phyloP scores from a whole-genome alignment of 2,329 filamentous ascomycete species.

The Chaetomium sp. region DNA sequence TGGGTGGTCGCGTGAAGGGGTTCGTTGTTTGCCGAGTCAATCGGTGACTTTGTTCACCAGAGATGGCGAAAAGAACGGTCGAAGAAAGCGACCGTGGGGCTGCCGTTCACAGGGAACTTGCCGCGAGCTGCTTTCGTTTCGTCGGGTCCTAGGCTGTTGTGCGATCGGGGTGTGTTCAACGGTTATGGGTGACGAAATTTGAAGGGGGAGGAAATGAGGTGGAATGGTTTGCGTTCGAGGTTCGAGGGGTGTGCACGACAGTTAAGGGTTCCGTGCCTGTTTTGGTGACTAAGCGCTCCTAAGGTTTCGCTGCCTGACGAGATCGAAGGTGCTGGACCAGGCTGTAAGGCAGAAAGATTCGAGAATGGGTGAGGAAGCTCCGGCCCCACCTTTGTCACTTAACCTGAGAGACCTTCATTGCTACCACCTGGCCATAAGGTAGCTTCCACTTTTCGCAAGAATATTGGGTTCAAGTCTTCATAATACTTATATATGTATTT shows the following conservation, averaged over 20 bases:
- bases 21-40: neutral
- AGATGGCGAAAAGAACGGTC: neutral
- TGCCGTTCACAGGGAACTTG: neutral
- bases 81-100: neutral
- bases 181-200: neutral
- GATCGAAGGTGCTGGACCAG: neutral
- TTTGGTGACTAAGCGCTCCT: slow-evolving; percentile 1
- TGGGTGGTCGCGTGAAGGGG: neutral
- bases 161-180: neutral
- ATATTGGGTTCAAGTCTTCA: neutral
- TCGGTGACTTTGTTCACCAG: slow-evolving; percentile 5
- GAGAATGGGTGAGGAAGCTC: slow-evolving; percentile 1
- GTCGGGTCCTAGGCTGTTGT: neutral
- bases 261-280: neutral
- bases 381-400: neutral
- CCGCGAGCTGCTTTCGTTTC: neutral
- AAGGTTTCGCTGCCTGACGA: neutral
- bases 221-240: neutral
- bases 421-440: neutral
- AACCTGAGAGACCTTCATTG: neutral
- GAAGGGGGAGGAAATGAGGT: neutral
- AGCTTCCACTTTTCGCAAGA: no score
- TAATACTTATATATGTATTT: neutral
- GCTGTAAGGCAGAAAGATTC: neutral
- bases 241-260: neutral